Base-by-base conservation (phyloP, 768 basidiomycete species). In the Leccinum incarnatum region DNA sequence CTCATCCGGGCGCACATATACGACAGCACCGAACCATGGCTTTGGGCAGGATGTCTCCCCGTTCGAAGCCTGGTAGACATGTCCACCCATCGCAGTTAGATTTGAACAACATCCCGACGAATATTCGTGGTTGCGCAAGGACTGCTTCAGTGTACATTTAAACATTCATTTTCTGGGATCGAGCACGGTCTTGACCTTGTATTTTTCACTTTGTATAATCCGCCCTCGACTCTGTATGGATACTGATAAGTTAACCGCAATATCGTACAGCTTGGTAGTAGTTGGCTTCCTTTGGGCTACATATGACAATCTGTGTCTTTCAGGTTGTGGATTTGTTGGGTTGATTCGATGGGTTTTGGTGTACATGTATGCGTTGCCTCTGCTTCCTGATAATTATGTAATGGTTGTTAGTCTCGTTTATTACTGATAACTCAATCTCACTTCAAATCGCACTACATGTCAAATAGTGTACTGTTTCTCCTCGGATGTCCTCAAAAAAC, bases 81-180 rank as follows among this genome's bases (percentile, higher is more conserved):
- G 40, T 72, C 74, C 23, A 64, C 62, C 21, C 75, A 72, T 10
- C 87, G 88, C 65, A 45, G 68, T 61, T 23, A 76, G 79, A 49
- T 88, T 89, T 71, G 81, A 81, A 66, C 86, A 88, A 73, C 84
- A 85, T 67, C 83, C 83, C 46, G 85, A 88, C 46, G 85, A 88
- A 73, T 76, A 78, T 49, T 78, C 79, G 67, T 86, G 86, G 7
- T 77, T 83, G 74, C 88, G 88, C 71, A 84, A 77, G 61, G 85
- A 83, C 62, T 91, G 88, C 70, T 83, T 83, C 65, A 79, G 83
- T 72, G 74, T 77, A 67, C 84, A 86, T 32, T 19, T 65, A 37
- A 63, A 6, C 7, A n/a, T 36, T 45, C 7, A n/a, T 36, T 45
- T n/a, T n/a, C 49, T n/a, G 45, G 3, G 30, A 34, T 15, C 11